phyloP scores from a whole-genome alignment of 495 filamentous ascomycete species.

The Apodospora peruviana region DNA sequence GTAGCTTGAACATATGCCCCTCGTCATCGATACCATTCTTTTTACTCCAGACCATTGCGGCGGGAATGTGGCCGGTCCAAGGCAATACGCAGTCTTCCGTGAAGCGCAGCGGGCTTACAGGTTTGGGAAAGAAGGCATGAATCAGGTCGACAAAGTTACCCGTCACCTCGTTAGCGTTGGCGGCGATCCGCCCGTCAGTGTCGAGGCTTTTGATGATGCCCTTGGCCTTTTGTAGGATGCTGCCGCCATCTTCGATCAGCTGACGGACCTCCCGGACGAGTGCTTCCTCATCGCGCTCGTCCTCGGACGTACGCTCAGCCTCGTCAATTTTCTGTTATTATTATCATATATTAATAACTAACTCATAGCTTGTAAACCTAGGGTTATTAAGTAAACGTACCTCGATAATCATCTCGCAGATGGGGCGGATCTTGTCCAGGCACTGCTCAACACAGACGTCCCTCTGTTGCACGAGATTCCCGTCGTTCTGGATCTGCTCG shows the following conservation, averaged over 20 bases:
- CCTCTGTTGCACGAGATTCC: slow-evolving; percentile 75
- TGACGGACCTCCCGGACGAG: slow-evolving; percentile 82
- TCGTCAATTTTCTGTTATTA: slow-evolving; percentile 60
- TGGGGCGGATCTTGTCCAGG: slow-evolving; percentile 74
- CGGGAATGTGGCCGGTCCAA: too few species aligned
- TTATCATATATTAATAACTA: slow-evolving; percentile 3
- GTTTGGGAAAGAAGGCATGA: too few species aligned
- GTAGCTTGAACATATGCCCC: too few species aligned
- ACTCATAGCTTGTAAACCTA: too few species aligned
- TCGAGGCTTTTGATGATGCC: slow-evolving; percentile 86
- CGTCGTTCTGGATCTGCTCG: slow-evolving; percentile 59
- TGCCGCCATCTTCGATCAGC: slow-evolving; percentile 75
- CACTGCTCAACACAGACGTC: slow-evolving; percentile 66
- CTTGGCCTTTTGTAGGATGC: slow-evolving; percentile 81
- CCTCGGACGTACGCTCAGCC: slow-evolving; percentile 77
- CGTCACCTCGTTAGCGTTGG: slow-evolving; percentile 79
- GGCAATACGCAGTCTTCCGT: too few species aligned
- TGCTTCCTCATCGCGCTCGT: slow-evolving; percentile 86
- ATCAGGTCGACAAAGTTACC: too few species aligned
- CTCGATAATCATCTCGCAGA: slow-evolving; percentile 83
- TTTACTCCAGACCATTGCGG: too few species aligned
- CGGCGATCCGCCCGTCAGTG: slow-evolving; percentile 77
- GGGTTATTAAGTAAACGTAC: too few species aligned
- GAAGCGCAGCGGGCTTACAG: too few species aligned
- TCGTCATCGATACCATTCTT: too few species aligned